phyloP scores from a whole-genome alignment of 495 filamentous ascomycete species.

The Pseudevernia furfuracea region DNA sequence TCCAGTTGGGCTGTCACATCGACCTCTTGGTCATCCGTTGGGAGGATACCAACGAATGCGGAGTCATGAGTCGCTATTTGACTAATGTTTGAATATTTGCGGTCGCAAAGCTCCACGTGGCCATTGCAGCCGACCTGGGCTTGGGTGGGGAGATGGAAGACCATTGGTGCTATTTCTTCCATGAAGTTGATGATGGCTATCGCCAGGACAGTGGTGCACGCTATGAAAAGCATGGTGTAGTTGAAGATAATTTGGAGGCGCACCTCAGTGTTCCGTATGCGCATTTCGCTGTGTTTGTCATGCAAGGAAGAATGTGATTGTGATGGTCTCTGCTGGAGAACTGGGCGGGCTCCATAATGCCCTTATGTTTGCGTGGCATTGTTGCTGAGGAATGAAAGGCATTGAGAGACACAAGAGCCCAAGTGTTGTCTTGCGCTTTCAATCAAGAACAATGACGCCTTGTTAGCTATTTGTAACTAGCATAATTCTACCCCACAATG shows the following conservation, averaged over 20 bases:
- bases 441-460: neutral
- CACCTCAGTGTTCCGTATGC: constrained; percentile 9
- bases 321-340: neutral
- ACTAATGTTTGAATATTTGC: constrained; percentile 58
- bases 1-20: constrained; percentile 55
- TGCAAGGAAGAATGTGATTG: neutral
- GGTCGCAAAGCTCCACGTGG: constrained; percentile 51
- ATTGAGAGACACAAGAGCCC: neutral
- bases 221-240: neutral
- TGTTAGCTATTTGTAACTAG: neutral
- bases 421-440: neutral
- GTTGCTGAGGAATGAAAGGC: neutral
- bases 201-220: constrained; percentile 1
- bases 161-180: constrained; percentile 5
- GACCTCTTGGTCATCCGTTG: constrained; percentile 59
- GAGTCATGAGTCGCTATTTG: constrained; percentile 64
- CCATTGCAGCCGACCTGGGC: constrained; percentile 53
- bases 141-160: constrained; percentile 1
- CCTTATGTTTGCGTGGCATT: neutral
- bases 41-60: constrained; percentile 53
- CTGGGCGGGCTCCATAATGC: neutral
- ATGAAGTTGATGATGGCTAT: constrained; percentile 11
- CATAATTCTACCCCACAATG: neutral
- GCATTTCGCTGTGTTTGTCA: neutral
- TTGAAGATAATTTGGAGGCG: constrained; percentile 11